These are phyloP conservation scores for Umbelopsis ramanniana DNA, from an alignment of 192 early-diverging fungal genomes.

Conservation along the genomic window DNA sequence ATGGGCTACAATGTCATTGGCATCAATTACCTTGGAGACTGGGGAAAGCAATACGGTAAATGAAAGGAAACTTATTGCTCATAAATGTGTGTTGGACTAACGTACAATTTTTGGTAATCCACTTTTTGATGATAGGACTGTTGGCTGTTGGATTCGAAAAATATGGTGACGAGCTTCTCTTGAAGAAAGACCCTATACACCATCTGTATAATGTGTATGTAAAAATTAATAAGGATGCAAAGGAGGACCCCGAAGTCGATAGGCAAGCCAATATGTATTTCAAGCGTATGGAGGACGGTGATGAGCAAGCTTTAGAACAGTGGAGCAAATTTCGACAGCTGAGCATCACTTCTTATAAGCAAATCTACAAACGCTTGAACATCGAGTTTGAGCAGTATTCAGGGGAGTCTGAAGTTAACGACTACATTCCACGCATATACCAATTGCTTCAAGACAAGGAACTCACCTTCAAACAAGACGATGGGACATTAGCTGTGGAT, in stretches of 20 bases:
- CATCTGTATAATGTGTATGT: conserved; percentile 94
- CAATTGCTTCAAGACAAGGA: conserved; percentile 65
- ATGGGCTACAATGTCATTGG: conserved; percentile 81
- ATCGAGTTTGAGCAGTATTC: conserved; percentile 89
- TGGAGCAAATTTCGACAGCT: conserved; percentile 89
- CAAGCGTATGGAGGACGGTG: conserved; percentile 89
- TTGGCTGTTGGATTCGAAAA: conserved; percentile 87
- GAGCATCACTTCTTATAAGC: conserved; percentile 81
- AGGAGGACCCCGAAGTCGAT: conserved; percentile 63
- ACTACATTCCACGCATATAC: conserved; percentile 67
- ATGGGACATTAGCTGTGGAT: conserved; percentile 82
- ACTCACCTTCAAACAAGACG: conserved; percentile 62
- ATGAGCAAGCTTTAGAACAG: conserved; percentile 65
- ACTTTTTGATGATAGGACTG: conserved; percentile 56
- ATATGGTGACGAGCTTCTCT: conserved; percentile 70
- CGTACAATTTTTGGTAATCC: no score
- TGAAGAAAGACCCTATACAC: conserved; percentile 79
- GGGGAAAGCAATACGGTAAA: conserved; percentile 98
- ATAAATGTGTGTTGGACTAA: not conserved
- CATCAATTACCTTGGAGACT: conserved; percentile 98
- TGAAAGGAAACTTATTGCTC: not conserved
- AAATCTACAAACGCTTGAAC: conserved; percentile 80
- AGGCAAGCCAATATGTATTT: conserved; percentile 86
- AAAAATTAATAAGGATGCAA: conserved; percentile 73
- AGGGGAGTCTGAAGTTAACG: conserved; percentile 84